A percentile compares a stretch with the other conserved stretches of the same genome.
These are phyloP conservation scores for Saturnispora sekii DNA, from an alignment of 805 yeast genomes.

Conservation along the genomic window DNA sequence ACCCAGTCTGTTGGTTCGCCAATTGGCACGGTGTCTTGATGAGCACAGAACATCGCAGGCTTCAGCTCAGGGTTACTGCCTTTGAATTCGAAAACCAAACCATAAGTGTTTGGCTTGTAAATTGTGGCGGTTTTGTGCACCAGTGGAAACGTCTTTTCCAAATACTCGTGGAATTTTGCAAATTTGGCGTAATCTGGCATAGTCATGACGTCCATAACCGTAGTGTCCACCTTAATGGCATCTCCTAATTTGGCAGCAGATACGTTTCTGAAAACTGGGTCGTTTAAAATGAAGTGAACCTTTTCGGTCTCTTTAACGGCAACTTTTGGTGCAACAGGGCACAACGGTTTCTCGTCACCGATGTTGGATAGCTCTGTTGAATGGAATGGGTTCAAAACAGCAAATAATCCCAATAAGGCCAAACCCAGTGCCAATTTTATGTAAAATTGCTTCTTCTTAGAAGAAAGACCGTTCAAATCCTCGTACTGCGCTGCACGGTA, in stretches of 20 bases:
- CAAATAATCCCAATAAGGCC: background rate
- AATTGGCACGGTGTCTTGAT: constrained; percentile 76
- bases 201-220: constrained; percentile 22
- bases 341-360: constrained; percentile 5
- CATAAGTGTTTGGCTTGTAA: constrained; percentile 50
- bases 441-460: background rate
- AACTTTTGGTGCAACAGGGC: constrained; percentile 21
- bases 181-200: constrained; percentile 16
- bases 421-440: background rate
- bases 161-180: constrained; percentile 15
- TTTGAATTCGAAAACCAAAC: constrained; percentile 52
- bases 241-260: constrained; percentile 36
- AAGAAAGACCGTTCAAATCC: background rate
- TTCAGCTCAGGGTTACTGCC: constrained; percentile 44
- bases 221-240: constrained; percentile 47
- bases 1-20: constrained; percentile 51
- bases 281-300: constrained; percentile 24
- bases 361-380: too few relatives aligned
- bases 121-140: constrained; percentile 36
- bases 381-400: constrained; percentile 3
- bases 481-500: background rate
- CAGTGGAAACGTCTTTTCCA: constrained; percentile 13
- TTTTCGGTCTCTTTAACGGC: constrained; percentile 11
- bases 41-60: constrained; percentile 66
- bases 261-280: constrained; percentile 24